Base-by-base conservation (phyloP, 805 yeast genomes). In the Maudiozyma serrabonitensis region DNA sequence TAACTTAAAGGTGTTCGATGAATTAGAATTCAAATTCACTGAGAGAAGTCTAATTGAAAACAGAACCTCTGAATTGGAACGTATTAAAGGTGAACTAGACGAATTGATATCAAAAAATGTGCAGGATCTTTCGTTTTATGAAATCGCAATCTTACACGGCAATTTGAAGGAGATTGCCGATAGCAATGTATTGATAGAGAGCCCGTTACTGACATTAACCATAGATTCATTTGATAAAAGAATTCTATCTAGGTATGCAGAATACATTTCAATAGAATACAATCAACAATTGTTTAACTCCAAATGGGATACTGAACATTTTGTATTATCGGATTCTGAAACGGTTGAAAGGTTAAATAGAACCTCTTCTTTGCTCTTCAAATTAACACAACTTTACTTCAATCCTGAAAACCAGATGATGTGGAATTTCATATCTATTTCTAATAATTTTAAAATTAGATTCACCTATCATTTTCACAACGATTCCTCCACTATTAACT, bases 381-480 rank as follows among this genome's bases (percentile, higher is more conserved):
- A 52, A 41, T 46, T 63, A 42, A 48, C 61, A 2, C 52, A 46
- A 28, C 43, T 56, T n/a, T 50, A 50, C 38, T 32, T 52, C n/a
- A 41, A 47, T 13, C 50, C 41, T 1, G 47, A 45, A 2, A 44
- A 50, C 9, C 16, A 26, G 25, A 46, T 43, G 21, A 31, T 51
- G 6, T 78, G 82, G 81, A 81, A 77, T 1, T 63, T 78, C 19
- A 74, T 72, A 35, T 56, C 69, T 0, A 58, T 79, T 8, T 62
- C 80, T 1, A 64, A 70, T 26, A 77, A 77, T 38, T 71, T 79
- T 52, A 60, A 65, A 15, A 58, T 70, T 6, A 69, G 82, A 46
- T 80, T 80, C 58, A 69, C 75, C 39, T 80, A 73, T 60, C 84
- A 80, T 58, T 80, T 80, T 63, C 71, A 73, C 5, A 50, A 68